A percentile compares a stretch with the other conserved stretches of the same genome.
Conservation (phyloP, 140 eudicot genomes). For the Stevia rebaudiana region DNA sequence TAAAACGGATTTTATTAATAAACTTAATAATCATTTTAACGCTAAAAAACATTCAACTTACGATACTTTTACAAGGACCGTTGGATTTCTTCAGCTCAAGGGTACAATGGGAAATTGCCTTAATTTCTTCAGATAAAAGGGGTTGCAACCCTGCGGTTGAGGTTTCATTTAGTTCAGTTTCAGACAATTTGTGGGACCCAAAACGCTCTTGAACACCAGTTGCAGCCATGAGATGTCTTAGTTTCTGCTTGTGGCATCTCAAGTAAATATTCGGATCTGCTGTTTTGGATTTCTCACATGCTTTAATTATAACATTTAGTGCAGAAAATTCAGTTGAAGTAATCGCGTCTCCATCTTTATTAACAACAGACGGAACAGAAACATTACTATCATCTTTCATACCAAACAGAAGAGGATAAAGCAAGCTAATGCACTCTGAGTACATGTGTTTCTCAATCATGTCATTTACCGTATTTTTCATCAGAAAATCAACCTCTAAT, state of each 20-base stretch:
- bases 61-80: conserved; percentile 40
- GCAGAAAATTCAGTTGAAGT: conserved; percentile 62
- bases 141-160: conserved; percentile 45
- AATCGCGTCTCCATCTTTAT: conserved; percentile 41
- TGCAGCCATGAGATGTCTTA: conserved; percentile 64
- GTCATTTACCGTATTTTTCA: conserved; percentile 48
- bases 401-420: conserved; percentile 67
- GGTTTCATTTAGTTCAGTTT: conserved; percentile 42
- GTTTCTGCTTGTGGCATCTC: conserved; percentile 71
- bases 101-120: conserved; percentile 64
- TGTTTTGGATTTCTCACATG: conserved; percentile 62
- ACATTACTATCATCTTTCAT: conserved; percentile 42
- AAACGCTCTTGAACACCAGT: conserved; percentile 45
- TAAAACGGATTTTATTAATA: background rate
- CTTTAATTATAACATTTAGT: conserved; percentile 53
- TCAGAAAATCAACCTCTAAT: conserved; percentile 63
- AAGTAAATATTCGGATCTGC: conserved; percentile 49
- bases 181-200: conserved; percentile 33
- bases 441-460: conserved; percentile 66
- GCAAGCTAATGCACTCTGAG: conserved; percentile 54
- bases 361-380: conserved; percentile 29
- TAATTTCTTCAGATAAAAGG: conserved; percentile 68
- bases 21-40: background rate
- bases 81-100: conserved; percentile 53
- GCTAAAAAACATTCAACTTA: conserved; percentile 36